Evolutionary conservation across 495 filamentous ascomycete genomes (phyloP), one percentile per base, ranked within the genome.

Genomic region (Aspergillus steynii): DNA sequence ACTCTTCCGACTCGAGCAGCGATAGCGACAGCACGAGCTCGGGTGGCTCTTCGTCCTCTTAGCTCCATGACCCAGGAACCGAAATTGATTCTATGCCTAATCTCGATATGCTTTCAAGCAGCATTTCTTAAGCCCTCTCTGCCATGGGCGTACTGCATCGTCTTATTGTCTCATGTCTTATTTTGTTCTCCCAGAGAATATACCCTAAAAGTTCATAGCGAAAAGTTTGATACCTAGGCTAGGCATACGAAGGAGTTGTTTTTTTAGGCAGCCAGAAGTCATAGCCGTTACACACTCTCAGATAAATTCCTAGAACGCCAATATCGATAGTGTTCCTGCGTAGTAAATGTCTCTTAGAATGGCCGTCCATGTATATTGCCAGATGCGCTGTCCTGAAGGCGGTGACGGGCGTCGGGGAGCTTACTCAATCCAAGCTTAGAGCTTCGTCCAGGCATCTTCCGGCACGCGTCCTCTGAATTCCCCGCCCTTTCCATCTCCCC

Each of bases 371-470:
- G 20, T 20, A 26, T 27, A 31, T 15, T 57, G 53, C 29, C 29
- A 50, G 29, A 48, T 34, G 29, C 26, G 29, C 27, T 34, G 48
- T 50, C 25, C 29, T 52, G 62, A 69, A 66, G 66, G 63, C 63
- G 66, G 66, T 69, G 63, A 69, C 63, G 50, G 42, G 27, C 12
- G 7, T 15, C 37, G 9, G 37, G 65, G 59, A 68, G 63, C 68
- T 67, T 64, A 66, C 61, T 65, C 67, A 66, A 66, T 57, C 31
- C 59, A 75, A 77, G 72, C 75, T 78, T 67, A 57, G 66, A 77
- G 74, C 75, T 80, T 62, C 73, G 67, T 64, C 70, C 70, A 80
- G 77, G 76, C 77, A 77, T 68, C 71, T 73, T 70, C 66, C 69
- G 65, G 71, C 71, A 74, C 77, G 73, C 77, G 76, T 78, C 74